Evolutionary conservation across 208 protist species (phyloP).

Genomic region (Acanthamoeba divionensis): DNA sequence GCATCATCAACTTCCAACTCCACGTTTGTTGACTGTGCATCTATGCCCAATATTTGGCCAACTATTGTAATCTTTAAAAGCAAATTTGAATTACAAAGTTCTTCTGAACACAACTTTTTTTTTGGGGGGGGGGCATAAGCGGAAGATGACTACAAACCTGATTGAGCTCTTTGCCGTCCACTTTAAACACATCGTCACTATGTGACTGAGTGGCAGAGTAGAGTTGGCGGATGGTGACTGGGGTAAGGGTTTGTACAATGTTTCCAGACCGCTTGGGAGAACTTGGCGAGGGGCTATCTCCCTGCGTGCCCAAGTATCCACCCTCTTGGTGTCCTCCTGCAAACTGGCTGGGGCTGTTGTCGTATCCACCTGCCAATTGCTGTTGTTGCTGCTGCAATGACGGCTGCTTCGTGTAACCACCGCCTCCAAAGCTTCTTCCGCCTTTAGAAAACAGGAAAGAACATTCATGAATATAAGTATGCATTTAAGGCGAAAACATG

Average conservation of each 20-base stretch:
- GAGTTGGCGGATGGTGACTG: conserved; percentile 3
- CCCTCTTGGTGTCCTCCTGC: neutral
- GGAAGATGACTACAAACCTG: neutral
- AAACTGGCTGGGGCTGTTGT: neutral
- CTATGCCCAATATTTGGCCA: neutral
- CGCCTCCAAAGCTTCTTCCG: too few relatives aligned
- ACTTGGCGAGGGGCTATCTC: neutral
- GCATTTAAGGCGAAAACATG: too few relatives aligned
- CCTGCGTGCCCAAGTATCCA: neutral
- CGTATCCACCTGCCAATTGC: neutral
- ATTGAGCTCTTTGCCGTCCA: conserved; percentile 5
- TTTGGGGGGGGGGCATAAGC: neutral
- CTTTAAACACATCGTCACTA: conserved; percentile 7
- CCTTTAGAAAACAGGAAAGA: too few relatives aligned
- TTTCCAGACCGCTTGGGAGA: neutral
- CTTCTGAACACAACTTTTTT: too few relatives aligned
- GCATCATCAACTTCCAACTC: neutral
- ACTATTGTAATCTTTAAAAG: neutral
- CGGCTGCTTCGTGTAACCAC: too few relatives aligned
- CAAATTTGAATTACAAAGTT: neutral
- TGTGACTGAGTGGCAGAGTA: neutral
- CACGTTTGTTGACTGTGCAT: conserved; percentile 26
- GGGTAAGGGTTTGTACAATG: neutral
- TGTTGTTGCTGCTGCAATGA: too few relatives aligned
- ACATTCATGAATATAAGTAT: too few relatives aligned